Conservation (phyloP, 768 basidiomycete genomes). For the Hysterangium stoloniferum region DNA sequence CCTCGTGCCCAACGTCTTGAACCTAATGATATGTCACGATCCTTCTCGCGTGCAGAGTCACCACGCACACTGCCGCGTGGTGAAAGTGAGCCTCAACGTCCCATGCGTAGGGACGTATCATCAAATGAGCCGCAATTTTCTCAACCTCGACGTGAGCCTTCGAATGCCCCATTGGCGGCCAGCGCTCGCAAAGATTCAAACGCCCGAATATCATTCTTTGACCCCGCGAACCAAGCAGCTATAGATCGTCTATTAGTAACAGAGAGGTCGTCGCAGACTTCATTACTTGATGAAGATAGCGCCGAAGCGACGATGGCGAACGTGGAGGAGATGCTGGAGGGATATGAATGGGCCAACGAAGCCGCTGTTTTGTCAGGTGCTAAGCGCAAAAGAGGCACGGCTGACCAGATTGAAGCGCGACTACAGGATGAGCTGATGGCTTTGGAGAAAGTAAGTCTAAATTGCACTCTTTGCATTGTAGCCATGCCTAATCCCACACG, state of each 20-base stretch:
- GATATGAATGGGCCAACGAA: constrained; percentile 92
- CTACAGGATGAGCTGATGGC: constrained; percentile 86
- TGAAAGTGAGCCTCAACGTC: no score
- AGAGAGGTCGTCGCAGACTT: constrained; percentile 11
- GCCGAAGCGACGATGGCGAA: constrained; percentile 78
- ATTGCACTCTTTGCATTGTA: not conserved
- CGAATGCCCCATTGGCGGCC: constrained; percentile 23
- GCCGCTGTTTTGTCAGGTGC: constrained; percentile 55
- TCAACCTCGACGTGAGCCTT: constrained; percentile 20
- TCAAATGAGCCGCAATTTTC: constrained; percentile 13
- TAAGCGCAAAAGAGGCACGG: constrained; percentile 54
- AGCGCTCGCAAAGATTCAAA: constrained; percentile 50
- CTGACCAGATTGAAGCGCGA: constrained; percentile 87
- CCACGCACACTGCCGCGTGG: no score
- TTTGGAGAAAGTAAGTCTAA: constrained; percentile 69
- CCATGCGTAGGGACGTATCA: not conserved
- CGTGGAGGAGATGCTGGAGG: constrained; percentile 98
- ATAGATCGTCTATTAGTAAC: constrained; percentile 56
- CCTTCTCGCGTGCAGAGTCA: no score
- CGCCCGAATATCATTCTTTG: constrained; percentile 74
- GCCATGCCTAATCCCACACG: constrained; percentile 3
- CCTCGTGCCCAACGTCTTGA: no score
- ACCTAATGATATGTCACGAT: no score
- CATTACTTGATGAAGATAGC: constrained; percentile 55
- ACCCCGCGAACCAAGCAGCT: constrained; percentile 65